Evolutionary conservation across 2,329 filamentous ascomycete genomes (phyloP).

Genomic region (Pseudodiploospora longispora): DNA sequence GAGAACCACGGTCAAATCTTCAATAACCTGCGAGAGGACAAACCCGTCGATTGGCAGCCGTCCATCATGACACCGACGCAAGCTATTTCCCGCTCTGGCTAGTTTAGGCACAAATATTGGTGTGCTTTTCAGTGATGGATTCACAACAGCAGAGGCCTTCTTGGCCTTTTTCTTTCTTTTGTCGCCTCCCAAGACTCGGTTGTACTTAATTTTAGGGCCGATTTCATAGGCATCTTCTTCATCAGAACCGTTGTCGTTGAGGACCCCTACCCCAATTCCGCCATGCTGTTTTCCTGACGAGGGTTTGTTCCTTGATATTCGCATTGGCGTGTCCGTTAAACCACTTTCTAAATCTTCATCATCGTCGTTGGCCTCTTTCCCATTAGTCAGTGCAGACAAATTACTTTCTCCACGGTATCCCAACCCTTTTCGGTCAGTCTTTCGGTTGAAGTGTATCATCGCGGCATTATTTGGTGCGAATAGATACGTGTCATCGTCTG

Average conservation of each 20-base stretch:
- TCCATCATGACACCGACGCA: constrained; percentile 71
- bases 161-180: constrained; percentile 71
- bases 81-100: constrained; percentile 18
- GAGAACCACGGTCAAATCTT: constrained; percentile 23
- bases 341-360: constrained; percentile 27
- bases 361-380: constrained; percentile 35
- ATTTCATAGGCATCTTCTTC: constrained; percentile 93
- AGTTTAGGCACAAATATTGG: constrained; percentile 67
- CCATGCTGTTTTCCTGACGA: constrained; percentile 46
- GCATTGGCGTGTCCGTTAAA: constrained; percentile 11
- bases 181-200: constrained; percentile 68
- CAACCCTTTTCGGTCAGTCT: constrained; percentile 62
- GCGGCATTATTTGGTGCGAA: constrained; percentile 78
- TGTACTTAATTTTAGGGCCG: constrained; percentile 84
- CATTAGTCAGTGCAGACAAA: constrained; percentile 31
- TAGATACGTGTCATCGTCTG: constrained; percentile 49
- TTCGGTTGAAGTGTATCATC: constrained; percentile 58
- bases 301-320: constrained; percentile 30
- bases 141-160: constrained; percentile 40
- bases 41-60: constrained; percentile 75
- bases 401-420: constrained; percentile 55
- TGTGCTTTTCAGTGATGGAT: constrained; percentile 56
- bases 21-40: constrained; percentile 51
- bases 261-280: constrained; percentile 77
- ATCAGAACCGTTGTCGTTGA: constrained; percentile 91